Evolutionary conservation across 2,329 filamentous ascomycete species (phyloP), one percentile per base, ranked within the genome.

Genomic region (Aspergillus glaucus): DNA sequence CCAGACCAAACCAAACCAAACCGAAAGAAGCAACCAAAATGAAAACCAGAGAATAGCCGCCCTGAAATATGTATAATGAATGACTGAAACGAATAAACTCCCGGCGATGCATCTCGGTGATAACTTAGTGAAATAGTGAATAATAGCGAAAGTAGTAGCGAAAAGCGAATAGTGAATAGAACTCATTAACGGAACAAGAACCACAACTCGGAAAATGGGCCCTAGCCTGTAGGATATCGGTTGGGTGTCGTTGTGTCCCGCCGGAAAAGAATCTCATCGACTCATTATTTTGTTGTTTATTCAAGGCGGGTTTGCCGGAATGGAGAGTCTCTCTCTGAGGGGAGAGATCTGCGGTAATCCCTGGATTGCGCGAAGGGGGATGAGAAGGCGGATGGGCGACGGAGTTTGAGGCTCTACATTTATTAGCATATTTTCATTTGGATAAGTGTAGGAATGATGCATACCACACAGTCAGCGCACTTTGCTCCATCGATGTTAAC

Each of bases 381-480:
- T 22, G 65, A 58, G 34, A 63, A 58, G 34, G 64, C 66, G 24
- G 61, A 55, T 44, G 68, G 68, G 15, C 67, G 68, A 28, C 68
- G 68, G 43, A 71, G 63, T 51, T 68, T 67, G 51, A 67, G 58
- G 52, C 60, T 57, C 62, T 70, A 50, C 26, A 28, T 49, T 2
- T 21, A 10, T 36, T 36, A 40, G 42, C 34, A 19, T 19, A 12
- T 7, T 22, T 19, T 8, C 10, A n/a, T 39, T 17, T 17, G 36
- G 22, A 22, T 6, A 22, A 22, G 5, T 22, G 22, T 6, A 6
- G 22, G 22, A 70, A 12, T 12, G 10, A 5, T 12, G 10, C 72
- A 52, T 68, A 75, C 72, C 53, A 68, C 60, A 53, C 72, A 75
- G 55, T 74, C 71, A 32, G 63, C 53, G 57, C 72, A 75, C 57